phyloP scores from a whole-genome alignment of 2,329 filamentous ascomycete genomes.

The Ascochyta fabae region DNA sequence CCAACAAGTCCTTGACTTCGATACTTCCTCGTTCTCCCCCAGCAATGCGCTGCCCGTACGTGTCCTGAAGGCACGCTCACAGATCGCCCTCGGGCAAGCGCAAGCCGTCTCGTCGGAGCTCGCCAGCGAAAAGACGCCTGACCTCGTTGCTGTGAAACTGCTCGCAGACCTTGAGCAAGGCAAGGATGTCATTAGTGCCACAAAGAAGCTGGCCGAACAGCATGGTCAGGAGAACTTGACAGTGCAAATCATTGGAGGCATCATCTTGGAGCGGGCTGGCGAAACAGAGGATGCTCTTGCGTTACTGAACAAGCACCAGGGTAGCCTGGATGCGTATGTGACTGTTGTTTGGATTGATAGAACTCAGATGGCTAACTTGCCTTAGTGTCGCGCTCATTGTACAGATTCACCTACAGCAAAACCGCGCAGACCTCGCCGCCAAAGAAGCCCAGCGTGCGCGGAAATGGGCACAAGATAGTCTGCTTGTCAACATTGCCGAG shows the following conservation, averaged over 20 bases:
- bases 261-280: slow-evolving; percentile 78
- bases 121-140: slow-evolving; percentile 69
- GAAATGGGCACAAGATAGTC: slow-evolving; percentile 92
- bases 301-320: slow-evolving; percentile 81
- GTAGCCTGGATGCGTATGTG: slow-evolving; percentile 74
- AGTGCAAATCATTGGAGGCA: slow-evolving; percentile 84
- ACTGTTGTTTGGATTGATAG: neutral
- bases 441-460: slow-evolving; percentile 88
- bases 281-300: slow-evolving; percentile 85
- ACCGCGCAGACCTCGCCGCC: slow-evolving; percentile 85
- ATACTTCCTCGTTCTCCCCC: slow-evolving; percentile 77
- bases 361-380: slow-evolving; percentile 5
- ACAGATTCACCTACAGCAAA: slow-evolving; percentile 91
- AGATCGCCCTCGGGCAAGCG: slow-evolving; percentile 80
- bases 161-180: slow-evolving; percentile 69
- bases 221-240: slow-evolving; percentile 72
- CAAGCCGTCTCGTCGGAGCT: slow-evolving; percentile 73
- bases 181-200: slow-evolving; percentile 59
- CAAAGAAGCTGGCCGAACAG: slow-evolving; percentile 72
- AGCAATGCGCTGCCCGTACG: slow-evolving; percentile 79
- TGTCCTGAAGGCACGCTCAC: slow-evolving; percentile 80
- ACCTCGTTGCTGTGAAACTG: slow-evolving; percentile 77
- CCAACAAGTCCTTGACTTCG: slow-evolving; percentile 83
- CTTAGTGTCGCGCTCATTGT: slow-evolving; percentile 81
- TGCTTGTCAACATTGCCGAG: slow-evolving; percentile 93